Conservation (phyloP, 2,329 filamentous ascomycete genomes). For the Graphiopsis chlorocephala region DNA sequence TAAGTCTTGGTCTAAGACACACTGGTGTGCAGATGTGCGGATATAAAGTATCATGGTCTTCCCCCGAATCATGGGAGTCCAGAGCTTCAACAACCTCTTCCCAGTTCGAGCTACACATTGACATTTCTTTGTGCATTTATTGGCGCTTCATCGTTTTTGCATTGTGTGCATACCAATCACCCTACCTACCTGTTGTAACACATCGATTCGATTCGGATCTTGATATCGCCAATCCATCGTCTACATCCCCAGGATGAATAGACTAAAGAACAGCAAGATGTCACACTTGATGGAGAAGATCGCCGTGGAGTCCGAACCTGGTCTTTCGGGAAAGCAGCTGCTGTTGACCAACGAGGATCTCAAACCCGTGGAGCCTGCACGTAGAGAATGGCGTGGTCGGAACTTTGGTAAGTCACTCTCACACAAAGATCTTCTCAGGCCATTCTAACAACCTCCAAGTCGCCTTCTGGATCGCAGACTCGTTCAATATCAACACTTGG, state of each 20-base stretch:
- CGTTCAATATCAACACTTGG: conserved; percentile 53
- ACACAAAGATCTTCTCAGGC: neutral
- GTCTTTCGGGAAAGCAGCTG: conserved; percentile 73
- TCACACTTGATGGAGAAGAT: conserved; percentile 51
- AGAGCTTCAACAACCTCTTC: neutral
- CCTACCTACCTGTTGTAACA: neutral
- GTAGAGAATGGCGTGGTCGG: conserved; percentile 80
- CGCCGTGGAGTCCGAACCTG: conserved; percentile 71
- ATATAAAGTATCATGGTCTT: conserved; percentile 1
- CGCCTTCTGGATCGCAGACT: conserved; percentile 77
- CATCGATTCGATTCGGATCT: neutral
- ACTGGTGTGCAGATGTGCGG: neutral
- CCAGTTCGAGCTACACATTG: neutral
- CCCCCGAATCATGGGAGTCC: neutral
- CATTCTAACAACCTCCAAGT: conserved; percentile 44
- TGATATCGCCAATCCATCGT: neutral
- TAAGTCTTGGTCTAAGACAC: neutral
- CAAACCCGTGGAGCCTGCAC: conserved; percentile 67
- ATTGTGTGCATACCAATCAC: neutral
- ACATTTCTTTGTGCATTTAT: neutral
- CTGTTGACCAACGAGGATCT: conserved; percentile 70
- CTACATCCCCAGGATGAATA: conserved; percentile 38
- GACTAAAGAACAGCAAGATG: conserved; percentile 38
- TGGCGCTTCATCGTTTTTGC: neutral
- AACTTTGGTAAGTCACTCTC: conserved; percentile 56